Base-by-base conservation (phyloP, 1,284 basidiomycete species). In the Leccinum pachyderme region DNA sequence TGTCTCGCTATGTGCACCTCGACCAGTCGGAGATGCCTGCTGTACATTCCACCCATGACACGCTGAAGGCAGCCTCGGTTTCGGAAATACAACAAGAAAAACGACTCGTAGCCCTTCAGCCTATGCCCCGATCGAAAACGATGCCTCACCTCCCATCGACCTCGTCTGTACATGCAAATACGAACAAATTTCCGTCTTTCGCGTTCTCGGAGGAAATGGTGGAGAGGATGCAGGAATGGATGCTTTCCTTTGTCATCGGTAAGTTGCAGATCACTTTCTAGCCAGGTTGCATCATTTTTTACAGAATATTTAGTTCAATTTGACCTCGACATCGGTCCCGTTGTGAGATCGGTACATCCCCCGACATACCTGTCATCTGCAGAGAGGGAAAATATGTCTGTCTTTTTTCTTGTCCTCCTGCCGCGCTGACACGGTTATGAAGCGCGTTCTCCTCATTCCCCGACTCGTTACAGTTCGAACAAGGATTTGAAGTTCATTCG, bases 361-460 rank as follows among this genome's bases (percentile, higher is more conserved):
- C 81, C 78, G 6, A 75, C 83, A 27, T 76, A 73, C 60, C 76
- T 96, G 56, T 82, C 77, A 50, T 80, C 79, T 60, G 77, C 75
- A 39, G 93, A 89, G 72, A 80, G 77, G 58, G 91, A 90, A 63
- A 97, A 95, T 65, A 88, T 97, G 93, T 95, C 39, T 65, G 89
- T 78, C 9, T 47, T 52, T 37, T 15, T 5, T 18, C 28, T 13
- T 45, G 15, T 37, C 24, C 39, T 45, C 18, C 49, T n/a, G 31
- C 18, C 24, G 6, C 9, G 11, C 51, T 72, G 47, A 71, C 51
- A 51, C 25, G 3, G 2, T 45, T 49, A n/a, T 52, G 33, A 56
- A 95, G 94, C 54, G 93, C 95, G 5, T 98, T 98, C 73, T 94
- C 92, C 0, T 87, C 93, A 0, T 95, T 99, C 66, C 96, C 96